These are phyloP conservation scores for Nannochloropsis oceanica DNA, from an alignment of 108 stramenopile genomes.

Conservation along the genomic window DNA sequence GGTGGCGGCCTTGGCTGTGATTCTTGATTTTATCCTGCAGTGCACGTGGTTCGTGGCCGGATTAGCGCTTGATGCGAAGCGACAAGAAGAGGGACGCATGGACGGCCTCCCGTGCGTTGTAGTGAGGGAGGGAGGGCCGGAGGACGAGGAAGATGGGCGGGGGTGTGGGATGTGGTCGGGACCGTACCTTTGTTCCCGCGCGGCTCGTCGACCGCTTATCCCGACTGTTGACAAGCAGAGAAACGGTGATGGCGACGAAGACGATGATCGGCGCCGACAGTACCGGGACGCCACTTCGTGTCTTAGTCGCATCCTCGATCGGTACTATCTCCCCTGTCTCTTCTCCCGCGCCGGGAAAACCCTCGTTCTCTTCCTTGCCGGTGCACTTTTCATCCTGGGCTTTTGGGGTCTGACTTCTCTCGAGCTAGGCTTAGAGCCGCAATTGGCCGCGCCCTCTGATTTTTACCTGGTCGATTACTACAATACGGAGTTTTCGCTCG, in stretches of 20 bases:
- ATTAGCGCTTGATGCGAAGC: constrained; percentile 10
- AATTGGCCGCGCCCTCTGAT: constrained; percentile 30
- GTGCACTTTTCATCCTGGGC: neutral
- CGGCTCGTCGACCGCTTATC: neutral
- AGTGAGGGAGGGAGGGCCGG: too few species aligned
- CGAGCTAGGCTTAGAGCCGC: constrained; percentile 30
- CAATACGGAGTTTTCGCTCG: constrained; percentile 21
- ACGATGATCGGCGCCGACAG: neutral
- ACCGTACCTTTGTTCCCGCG: neutral
- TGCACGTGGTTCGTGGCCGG: constrained; percentile 35
- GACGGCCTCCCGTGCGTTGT: constrained; percentile 13
- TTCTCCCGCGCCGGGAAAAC: constrained; percentile 9
- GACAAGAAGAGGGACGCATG: constrained; percentile 7
- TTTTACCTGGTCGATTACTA: constrained; percentile 32
- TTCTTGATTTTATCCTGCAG: constrained; percentile 25
- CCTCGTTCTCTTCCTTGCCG: neutral
- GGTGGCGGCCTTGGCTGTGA: constrained; percentile 28
- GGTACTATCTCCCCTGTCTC: constrained; percentile 12
- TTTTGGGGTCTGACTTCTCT: neutral
- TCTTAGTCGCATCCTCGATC: neutral
- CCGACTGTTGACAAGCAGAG: neutral
- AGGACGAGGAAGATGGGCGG: neutral
- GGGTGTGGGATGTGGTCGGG: neutral
- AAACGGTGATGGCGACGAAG: neutral
- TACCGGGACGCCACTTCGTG: neutral